Conservation (phyloP, 768 basidiomycete species). For the Tephrocybe rancida region DNA sequence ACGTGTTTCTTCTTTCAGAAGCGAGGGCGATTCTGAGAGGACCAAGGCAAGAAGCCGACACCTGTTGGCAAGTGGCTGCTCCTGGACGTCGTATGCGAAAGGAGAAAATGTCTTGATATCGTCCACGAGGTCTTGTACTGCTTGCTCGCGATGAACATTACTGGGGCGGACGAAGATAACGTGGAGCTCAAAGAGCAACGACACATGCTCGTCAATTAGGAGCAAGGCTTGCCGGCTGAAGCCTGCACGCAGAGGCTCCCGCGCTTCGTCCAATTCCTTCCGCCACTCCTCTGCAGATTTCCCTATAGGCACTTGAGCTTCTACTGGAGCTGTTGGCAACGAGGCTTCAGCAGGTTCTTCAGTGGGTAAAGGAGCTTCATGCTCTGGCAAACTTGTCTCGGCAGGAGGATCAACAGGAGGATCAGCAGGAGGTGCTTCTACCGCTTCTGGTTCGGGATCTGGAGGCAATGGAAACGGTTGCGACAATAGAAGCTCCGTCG, state of each 20-base stretch:
- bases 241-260: slow-evolving; percentile 65
- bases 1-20: slow-evolving; percentile 55
- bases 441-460: slow-evolving; percentile 54
- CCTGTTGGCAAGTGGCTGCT: slow-evolving; percentile 78
- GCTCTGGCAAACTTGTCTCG: slow-evolving; percentile 27
- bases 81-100: slow-evolving; percentile 65
- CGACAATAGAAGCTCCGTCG: slow-evolving; percentile 83
- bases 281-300: slow-evolving; percentile 67
- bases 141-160: slow-evolving; percentile 60
- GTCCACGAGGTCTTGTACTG: slow-evolving; percentile 73
- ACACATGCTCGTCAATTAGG: slow-evolving; percentile 85
- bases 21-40: slow-evolving; percentile 70
- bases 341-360: slow-evolving; percentile 27
- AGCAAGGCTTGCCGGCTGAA: slow-evolving; percentile 72
- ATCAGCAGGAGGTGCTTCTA: slow-evolving; percentile 20
- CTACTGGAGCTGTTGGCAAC: slow-evolving; percentile 16
- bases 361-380: slow-evolving; percentile 21
- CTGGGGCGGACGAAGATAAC: slow-evolving; percentile 74
- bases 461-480: slow-evolving; percentile 80
- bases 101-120: slow-evolving; percentile 74
- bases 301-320: slow-evolving; percentile 22
- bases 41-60: slow-evolving; percentile 87
- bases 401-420: slow-evolving; percentile 20
- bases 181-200: slow-evolving; percentile 88
- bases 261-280: slow-evolving; percentile 61